Percentiles rank a stretch among this genome's conserved stretches.
Conservation (phyloP, 352 stramenopile species). For the Paralagenidium karlingii region DNA sequence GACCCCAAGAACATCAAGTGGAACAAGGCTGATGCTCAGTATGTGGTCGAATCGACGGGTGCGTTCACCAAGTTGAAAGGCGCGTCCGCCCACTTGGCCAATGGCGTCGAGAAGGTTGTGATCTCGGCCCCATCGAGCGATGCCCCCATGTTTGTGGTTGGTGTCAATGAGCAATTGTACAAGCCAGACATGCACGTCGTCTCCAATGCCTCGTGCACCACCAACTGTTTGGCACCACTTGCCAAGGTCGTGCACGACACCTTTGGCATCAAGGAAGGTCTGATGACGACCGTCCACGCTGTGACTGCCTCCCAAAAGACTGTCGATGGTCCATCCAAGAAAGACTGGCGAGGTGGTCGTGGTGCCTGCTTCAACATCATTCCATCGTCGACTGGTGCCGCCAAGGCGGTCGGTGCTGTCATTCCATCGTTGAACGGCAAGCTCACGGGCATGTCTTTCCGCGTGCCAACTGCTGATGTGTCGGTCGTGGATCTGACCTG, state of each 20-base stretch:
- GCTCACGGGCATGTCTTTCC: slow-evolving; percentile 88
- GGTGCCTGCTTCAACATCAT: slow-evolving; percentile 98
- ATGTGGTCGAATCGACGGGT: slow-evolving; percentile 88
- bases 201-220: slow-evolving; percentile 98
- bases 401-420: slow-evolving; percentile 98
- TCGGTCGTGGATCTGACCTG: slow-evolving; percentile 84
- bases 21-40: slow-evolving; percentile 83
- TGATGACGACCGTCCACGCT: slow-evolving; percentile 99
- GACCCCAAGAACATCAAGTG: slow-evolving; percentile 92
- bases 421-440: slow-evolving; percentile 91
- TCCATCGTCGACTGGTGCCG: slow-evolving; percentile 94
- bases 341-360: slow-evolving; percentile 97
- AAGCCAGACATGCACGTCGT: slow-evolving; percentile 92
- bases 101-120: slow-evolving; percentile 94
- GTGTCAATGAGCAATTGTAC: slow-evolving; percentile 96
- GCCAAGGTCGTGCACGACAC: slow-evolving; percentile 98
- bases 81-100: slow-evolving; percentile 86
- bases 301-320: slow-evolving; percentile 97
- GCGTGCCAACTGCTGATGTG: slow-evolving; percentile 82
- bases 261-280: slow-evolving; percentile 96
- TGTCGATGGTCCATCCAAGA: slow-evolving; percentile 96
- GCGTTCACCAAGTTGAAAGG: slow-evolving; percentile 82
- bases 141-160: slow-evolving; percentile 98
- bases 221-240: slow-evolving; percentile 97
- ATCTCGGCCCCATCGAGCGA: slow-evolving; percentile 97